A percentile compares a stretch with the other conserved stretches of the same genome.
These are phyloP conservation scores for Fragaria nilgerrensis DNA, from an alignment of 306 rosid species.

Conservation along the genomic window DNA sequence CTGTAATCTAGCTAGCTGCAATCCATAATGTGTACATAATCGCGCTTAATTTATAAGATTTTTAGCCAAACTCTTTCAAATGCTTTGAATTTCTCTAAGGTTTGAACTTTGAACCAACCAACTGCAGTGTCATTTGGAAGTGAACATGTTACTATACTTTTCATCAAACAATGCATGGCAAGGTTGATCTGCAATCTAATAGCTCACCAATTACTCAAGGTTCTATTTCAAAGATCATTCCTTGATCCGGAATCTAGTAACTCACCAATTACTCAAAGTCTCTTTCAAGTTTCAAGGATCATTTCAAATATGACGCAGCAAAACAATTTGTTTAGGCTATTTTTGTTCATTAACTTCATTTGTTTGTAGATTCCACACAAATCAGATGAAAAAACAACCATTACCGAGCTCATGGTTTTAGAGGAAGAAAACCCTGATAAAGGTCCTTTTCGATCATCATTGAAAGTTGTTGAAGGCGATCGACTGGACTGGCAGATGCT, in stretches of 20 bases:
- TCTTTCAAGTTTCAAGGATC: no score
- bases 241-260: no score
- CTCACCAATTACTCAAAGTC: no score
- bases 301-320: neutral
- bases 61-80: neutral
- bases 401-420: neutral
- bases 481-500: neutral
- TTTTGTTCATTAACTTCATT: neutral
- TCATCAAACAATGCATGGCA: neutral
- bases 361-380: neutral
- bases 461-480: neutral
- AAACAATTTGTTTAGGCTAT: neutral
- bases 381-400: neutral
- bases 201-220: neutral
- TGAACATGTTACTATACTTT: neutral
- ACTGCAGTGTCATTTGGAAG: neutral
- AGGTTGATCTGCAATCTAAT: neutral
- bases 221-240: neutral
- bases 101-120: neutral
- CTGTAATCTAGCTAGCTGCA: neutral
- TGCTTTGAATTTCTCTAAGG: neutral
- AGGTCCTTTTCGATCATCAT: neutral
- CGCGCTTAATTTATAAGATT: neutral
- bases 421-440: neutral
- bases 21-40: neutral